phyloP scores from a whole-genome alignment of 2,329 filamentous ascomycete species.

The Trichophyton verrucosum region DNA sequence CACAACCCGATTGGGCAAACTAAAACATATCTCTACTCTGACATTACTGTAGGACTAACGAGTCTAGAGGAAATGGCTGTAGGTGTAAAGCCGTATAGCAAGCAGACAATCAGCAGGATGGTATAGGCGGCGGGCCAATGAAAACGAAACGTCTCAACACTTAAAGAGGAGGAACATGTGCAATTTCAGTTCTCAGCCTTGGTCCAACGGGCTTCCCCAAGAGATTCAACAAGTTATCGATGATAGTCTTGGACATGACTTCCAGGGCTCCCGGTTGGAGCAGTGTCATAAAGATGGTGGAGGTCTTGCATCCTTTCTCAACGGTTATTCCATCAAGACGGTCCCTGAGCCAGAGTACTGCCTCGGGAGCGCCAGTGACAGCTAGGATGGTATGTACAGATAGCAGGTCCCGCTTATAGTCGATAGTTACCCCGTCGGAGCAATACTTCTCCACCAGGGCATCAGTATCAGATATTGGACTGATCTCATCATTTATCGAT shows the following conservation, averaged over 20 bases:
- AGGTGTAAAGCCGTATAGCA: background rate
- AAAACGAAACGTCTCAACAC: no score
- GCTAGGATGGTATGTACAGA: slow-evolving; percentile 31
- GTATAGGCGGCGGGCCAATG: background rate
- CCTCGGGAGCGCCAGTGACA: slow-evolving; percentile 23
- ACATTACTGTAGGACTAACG: background rate
- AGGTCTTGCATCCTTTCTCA: slow-evolving; percentile 3
- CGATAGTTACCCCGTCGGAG: slow-evolving; percentile 28
- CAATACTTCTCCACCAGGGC: slow-evolving; percentile 34
- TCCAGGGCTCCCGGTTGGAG: slow-evolving; percentile 6
- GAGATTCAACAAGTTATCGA: slow-evolving; percentile 7
- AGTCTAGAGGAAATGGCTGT: background rate
- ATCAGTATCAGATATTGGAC: slow-evolving; percentile 35
- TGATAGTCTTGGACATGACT: slow-evolving; percentile 7
- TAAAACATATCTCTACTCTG: background rate
- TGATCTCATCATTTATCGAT: slow-evolving; percentile 37
- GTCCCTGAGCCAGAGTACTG: slow-evolving; percentile 22
- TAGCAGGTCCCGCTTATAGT: slow-evolving; percentile 35
- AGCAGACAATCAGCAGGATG: background rate
- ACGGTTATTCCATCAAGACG: slow-evolving; percentile 13
- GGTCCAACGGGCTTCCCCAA: slow-evolving; percentile 9
- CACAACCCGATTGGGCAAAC: no score
- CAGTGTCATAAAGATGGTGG: slow-evolving; percentile 6
- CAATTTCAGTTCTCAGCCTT: background rate
- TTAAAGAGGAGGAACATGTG: background rate